Evolutionary conservation across 371 early-diverging fungal genomes (phyloP).

Genomic region (Mortierella sp.): DNA sequence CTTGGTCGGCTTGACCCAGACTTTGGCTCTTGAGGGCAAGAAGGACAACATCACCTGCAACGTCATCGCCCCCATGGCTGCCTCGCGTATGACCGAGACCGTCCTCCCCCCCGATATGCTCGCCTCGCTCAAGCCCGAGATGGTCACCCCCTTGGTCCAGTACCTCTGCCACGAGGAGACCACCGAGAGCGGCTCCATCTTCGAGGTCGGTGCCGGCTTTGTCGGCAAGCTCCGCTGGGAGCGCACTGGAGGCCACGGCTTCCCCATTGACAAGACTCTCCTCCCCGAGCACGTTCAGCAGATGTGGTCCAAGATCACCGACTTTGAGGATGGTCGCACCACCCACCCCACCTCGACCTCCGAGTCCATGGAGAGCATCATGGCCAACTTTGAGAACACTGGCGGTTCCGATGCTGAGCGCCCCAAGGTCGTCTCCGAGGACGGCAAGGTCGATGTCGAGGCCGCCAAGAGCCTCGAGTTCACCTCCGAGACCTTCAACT

Average conservation of each 20-base stretch:
- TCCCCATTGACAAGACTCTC: constrained; percentile 90
- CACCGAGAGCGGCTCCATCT: constrained; percentile 85
- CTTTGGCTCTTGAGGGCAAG: constrained; percentile 92
- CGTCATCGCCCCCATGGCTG: constrained; percentile 96
- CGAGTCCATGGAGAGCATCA: constrained; percentile 82
- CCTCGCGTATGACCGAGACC: constrained; percentile 95
- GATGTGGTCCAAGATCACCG: constrained; percentile 76
- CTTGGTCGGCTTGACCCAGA: constrained; percentile 84
- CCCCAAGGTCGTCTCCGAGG: constrained; percentile 32
- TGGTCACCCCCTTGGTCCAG: constrained; percentile 90
- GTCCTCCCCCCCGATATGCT: constrained; percentile 93
- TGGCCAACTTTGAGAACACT: constrained; percentile 71
- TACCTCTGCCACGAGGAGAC: constrained; percentile 88
- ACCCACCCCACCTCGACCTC: constrained; percentile 77
- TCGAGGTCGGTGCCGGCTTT: constrained; percentile 93
- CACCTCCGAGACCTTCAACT: constrained; percentile 64
- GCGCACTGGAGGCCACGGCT: constrained; percentile 86
- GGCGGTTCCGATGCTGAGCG: neutral
- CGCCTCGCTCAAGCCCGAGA: constrained; percentile 92
- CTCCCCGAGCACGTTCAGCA: constrained; percentile 81
- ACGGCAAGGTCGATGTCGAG: constrained; percentile 71
- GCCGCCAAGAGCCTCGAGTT: constrained; percentile 69
- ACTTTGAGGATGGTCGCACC: constrained; percentile 93
- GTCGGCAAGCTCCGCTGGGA: constrained; percentile 92
- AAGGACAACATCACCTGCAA: constrained; percentile 91